These are phyloP conservation scores for Cladosporium oxysporum DNA, from an alignment of 2,329 filamentous ascomycete species.

Conservation along the genomic window DNA sequence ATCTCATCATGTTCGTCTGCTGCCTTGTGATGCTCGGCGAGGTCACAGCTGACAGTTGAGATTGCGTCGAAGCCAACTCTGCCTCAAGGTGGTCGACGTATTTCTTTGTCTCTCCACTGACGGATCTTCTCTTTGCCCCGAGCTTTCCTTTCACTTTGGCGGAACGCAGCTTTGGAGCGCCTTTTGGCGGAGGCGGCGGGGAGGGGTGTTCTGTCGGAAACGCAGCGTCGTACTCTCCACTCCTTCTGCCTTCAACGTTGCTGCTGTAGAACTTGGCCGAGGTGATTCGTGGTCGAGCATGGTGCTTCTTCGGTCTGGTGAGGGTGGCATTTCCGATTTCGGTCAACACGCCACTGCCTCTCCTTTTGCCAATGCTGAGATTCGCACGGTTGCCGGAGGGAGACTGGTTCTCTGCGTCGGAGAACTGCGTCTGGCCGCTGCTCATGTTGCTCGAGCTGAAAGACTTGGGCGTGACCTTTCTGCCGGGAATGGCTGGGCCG, in stretches of 20 bases:
- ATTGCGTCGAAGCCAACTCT: constrained; percentile 46
- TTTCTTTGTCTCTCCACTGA: constrained; percentile 44
- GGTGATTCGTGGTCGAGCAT: constrained; percentile 22
- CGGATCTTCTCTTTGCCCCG: constrained; percentile 32
- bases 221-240: constrained; percentile 22
- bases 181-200: constrained; percentile 23
- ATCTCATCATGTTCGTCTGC: constrained; percentile 41
- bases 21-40: constrained; percentile 43
- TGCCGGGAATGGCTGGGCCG: constrained; percentile 32
- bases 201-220: constrained; percentile 22
- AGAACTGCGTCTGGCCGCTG: constrained; percentile 21
- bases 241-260: constrained; percentile 19
- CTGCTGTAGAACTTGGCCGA: constrained; percentile 26
- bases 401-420: constrained; percentile 30
- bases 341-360: constrained; percentile 31
- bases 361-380: constrained; percentile 26
- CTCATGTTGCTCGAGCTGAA: constrained; percentile 27
- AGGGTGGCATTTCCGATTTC: constrained; percentile 33
- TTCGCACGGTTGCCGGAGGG: constrained; percentile 23
- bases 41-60: constrained; percentile 41
- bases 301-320: constrained; percentile 24
- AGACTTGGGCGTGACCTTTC: constrained; percentile 37
- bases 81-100: constrained; percentile 54
- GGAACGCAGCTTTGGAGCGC: constrained; percentile 24
- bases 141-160: constrained; percentile 29